Conservation (phyloP, 2,329 filamentous ascomycete species). For the Coniella lustricola region DNA sequence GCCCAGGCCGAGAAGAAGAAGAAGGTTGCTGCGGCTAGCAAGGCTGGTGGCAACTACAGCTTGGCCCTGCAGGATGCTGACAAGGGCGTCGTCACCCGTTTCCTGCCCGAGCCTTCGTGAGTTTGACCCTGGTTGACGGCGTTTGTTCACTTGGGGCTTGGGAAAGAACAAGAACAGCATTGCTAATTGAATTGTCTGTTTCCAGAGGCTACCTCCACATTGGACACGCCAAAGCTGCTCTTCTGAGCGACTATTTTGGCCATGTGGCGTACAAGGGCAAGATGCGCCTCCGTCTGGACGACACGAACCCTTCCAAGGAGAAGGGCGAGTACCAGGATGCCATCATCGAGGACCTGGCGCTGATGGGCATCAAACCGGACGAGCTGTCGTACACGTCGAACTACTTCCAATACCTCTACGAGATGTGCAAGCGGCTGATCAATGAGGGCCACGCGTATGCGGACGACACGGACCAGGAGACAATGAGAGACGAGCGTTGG, state of each 20-base stretch:
- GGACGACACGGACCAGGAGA: conserved; percentile 86
- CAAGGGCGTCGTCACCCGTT: conserved; percentile 83
- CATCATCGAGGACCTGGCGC: conserved; percentile 81
- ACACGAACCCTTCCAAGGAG: conserved; percentile 96
- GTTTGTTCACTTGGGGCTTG: background rate
- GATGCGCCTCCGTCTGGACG: conserved; percentile 86
- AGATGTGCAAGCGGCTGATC: conserved; percentile 78
- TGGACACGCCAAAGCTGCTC: conserved; percentile 87
- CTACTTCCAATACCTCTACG: conserved; percentile 89
- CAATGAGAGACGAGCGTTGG: conserved; percentile 79
- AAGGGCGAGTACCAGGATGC: conserved; percentile 94
- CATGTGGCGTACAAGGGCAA: conserved; percentile 90
- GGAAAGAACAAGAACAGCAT: background rate
- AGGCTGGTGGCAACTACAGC: conserved; percentile 81
- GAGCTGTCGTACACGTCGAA: conserved; percentile 85
- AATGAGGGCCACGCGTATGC: conserved; percentile 84
- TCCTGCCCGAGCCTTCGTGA: conserved; percentile 87
- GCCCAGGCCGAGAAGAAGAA: conserved; percentile 62
- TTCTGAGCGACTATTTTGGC: conserved; percentile 94
- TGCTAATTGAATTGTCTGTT: background rate
- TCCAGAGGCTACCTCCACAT: conserved; percentile 79
- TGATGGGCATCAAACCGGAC: conserved; percentile 90
- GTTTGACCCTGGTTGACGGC: conserved; percentile 23
- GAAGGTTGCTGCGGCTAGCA: conserved; percentile 62
- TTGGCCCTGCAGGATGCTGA: conserved; percentile 79